Conservation (phyloP, 352 stramenopile genomes). For the Chloridella minuta region DNA sequence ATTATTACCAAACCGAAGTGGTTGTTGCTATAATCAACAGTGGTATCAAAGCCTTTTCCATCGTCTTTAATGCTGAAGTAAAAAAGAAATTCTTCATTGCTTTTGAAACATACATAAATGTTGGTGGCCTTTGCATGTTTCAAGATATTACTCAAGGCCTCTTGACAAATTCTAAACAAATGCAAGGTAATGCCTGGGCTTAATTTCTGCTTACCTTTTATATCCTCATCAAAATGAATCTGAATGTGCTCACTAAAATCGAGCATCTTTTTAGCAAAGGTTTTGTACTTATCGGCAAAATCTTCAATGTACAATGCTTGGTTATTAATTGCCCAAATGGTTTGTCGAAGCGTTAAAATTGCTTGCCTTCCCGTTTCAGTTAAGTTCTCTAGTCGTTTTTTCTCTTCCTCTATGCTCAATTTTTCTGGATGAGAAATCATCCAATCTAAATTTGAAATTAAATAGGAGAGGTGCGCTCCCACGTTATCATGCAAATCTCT, state of each 20-base stretch:
- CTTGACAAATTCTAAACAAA: background rate
- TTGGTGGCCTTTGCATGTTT: background rate
- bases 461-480: background rate
- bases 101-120: background rate
- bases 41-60: background rate
- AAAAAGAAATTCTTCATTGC: too few relatives aligned
- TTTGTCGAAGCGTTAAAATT: too few relatives aligned
- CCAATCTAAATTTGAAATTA: background rate
- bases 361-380: too few relatives aligned
- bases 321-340: background rate
- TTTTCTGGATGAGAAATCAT: too few relatives aligned
- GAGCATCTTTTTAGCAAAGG: background rate
- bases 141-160: background rate
- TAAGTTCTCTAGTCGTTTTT: too few relatives aligned
- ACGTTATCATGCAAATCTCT: background rate
- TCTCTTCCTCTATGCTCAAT: too few relatives aligned
- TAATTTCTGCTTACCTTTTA: too few relatives aligned
- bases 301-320: background rate
- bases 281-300: background rate
- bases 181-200: too few relatives aligned
- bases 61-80: background rate
- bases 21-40: background rate
- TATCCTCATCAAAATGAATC: too few relatives aligned
- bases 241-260: too few relatives aligned
- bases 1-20: background rate